phyloP scores from a whole-genome alignment of 1,284 basidiomycete species.

The Melampsora medusae region DNA sequence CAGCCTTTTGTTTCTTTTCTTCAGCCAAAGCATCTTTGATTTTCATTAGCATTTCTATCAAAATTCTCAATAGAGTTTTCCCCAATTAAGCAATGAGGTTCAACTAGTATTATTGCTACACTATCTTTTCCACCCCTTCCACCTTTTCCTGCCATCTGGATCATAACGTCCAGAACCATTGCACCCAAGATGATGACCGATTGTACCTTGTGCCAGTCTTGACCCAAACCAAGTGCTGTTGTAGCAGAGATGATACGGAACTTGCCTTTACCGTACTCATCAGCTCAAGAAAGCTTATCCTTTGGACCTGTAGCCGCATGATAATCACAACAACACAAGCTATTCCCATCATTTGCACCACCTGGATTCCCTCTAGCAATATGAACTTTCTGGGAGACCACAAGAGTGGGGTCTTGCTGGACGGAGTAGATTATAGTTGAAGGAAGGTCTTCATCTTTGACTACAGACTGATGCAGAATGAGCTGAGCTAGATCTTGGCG shows the following conservation, averaged over 20 bases:
- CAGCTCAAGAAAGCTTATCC: background rate
- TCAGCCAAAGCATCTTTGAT: background rate
- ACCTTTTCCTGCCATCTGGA: constrained; percentile 12
- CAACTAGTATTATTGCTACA: constrained; percentile 12
- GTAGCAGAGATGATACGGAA: constrained; percentile 1
- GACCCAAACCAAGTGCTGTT: constrained; percentile 5
- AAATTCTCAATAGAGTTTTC: background rate
- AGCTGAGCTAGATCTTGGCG: too few species aligned
- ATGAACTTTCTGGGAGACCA: background rate
- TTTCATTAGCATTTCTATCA: background rate
- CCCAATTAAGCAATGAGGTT: background rate
- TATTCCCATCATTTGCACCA: background rate
- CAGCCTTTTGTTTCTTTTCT: background rate
- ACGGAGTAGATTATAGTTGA: constrained; percentile 17
- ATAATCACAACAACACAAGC: background rate
- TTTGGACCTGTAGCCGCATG: constrained; percentile 3
- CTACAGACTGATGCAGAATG: too few species aligned
- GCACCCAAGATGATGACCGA: constrained; percentile 1
- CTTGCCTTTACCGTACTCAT: background rate
- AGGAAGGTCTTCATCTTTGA: background rate
- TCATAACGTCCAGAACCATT: background rate
- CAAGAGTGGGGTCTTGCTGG: background rate
- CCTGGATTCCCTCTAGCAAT: background rate
- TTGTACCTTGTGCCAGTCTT: background rate
- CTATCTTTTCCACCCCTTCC: background rate